These are phyloP conservation scores for Xylaria scruposa DNA, from an alignment of 495 filamentous ascomycete genomes.

Conservation along the genomic window DNA sequence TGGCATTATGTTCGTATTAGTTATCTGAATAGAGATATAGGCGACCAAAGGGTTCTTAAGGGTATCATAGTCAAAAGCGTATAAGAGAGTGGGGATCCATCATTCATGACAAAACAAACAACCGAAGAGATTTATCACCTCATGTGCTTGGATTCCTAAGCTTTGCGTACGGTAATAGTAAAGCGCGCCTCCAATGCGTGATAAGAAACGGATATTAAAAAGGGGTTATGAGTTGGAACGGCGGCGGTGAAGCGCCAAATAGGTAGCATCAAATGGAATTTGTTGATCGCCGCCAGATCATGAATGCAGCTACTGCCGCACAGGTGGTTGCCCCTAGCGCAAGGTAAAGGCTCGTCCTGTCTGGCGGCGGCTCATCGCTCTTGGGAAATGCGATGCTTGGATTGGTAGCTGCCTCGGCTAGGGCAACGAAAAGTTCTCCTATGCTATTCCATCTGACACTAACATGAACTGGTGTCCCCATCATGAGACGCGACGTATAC, in stretches of 20 bases:
- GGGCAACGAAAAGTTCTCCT: conserved; percentile 83
- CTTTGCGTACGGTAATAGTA: neutral
- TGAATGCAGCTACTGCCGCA: conserved; percentile 78
- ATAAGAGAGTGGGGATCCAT: conserved; percentile 21
- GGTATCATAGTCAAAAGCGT: conserved; percentile 24
- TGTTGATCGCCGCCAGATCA: conserved; percentile 67
- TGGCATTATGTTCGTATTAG: conserved; percentile 17
- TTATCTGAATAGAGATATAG: conserved; percentile 9
- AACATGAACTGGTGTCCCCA: conserved; percentile 89
- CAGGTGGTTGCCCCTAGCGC: conserved; percentile 81
- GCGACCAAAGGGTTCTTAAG: conserved; percentile 5
- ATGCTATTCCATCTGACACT: conserved; percentile 92
- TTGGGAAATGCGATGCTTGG: conserved; percentile 88
- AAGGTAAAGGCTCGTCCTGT: conserved; percentile 84
- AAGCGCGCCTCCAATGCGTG: conserved; percentile 5
- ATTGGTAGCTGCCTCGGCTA: conserved; percentile 88
- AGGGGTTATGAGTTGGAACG: neutral
- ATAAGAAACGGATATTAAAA: neutral
- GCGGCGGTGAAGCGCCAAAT: neutral
- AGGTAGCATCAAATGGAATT: conserved; percentile 36
- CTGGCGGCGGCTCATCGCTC: conserved; percentile 79
- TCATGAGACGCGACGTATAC: conserved; percentile 80
- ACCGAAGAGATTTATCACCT: neutral
- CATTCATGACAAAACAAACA: conserved; percentile 10
- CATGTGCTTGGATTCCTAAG: conserved; percentile 5